Evolutionary conservation across 2,329 filamentous ascomycete species (phyloP), one percentile per base, ranked within the genome.

Genomic region (Paracorniculantispora psalliotae): DNA sequence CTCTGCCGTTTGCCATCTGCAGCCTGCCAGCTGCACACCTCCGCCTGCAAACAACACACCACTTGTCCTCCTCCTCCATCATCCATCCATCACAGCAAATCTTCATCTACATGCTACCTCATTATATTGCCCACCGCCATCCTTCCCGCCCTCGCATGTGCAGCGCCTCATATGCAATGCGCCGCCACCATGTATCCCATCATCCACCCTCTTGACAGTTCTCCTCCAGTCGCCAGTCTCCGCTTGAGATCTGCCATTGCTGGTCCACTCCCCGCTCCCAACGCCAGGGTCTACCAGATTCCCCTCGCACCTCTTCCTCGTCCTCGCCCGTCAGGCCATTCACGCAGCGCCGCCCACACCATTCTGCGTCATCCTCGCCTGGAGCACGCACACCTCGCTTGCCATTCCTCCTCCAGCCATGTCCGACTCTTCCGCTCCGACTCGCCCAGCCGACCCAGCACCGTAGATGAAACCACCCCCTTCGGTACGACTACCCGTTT

Each of bases 211-310:
- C 26, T 33, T 23, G 35, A 19, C 23, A 17, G 43, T 21, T 28
- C 15, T 5, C 15, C 26, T 33, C 13, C 12, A 19, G 21, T 3
- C 23, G 15, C 25, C 44, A 25, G 12, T 25, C 25, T 58, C 56
- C 48, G 28, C 28, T 51, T 19, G 10, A 58, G 56, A 58, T 58
- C 56, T 58, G 25, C 41, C 43, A 21, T 46, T 54, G 39, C 25
- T 39, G 28, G 56, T 46, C 56, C 48, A 44, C 25, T 25, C 37
- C 56, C 56, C 56, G 47, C 47, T 30, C 43, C 28, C 39, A 25
- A 12, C n/a, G n/a, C 51, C 53, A 56, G 44, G 19, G 28, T 46
- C 39, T 26, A 6, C 21, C 39, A 51, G 56, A 51, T 51, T 51
- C 28, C 35, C 44, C 21, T 30, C 37, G 13, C n/a, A n/a, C n/a